Evolutionary conservation across 176 grass and related monocot genomes (phyloP).

Genomic region (Musa itinerans): DNA sequence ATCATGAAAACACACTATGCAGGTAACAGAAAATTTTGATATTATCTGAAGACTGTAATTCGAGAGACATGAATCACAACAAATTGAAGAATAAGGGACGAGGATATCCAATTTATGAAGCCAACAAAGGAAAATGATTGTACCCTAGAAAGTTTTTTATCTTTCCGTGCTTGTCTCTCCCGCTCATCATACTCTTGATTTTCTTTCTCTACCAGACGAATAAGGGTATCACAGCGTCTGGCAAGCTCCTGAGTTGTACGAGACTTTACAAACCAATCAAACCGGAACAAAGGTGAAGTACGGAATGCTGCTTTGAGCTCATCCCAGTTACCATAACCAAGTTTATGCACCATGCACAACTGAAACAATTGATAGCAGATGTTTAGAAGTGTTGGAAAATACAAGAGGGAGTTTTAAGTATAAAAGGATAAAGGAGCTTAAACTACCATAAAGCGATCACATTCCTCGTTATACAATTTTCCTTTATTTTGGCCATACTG

Average conservation of each 20-base stretch:
- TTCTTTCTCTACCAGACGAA: constrained; percentile 93
- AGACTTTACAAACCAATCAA: constrained; percentile 99
- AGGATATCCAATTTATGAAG: background rate
- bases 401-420: background rate
- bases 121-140: background rate
- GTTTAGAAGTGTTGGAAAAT: background rate
- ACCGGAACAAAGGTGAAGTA: constrained; percentile 82
- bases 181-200: constrained; percentile 96
- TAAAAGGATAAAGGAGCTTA: background rate
- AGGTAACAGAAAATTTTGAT: too few relatives aligned
- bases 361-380: constrained; percentile 32
- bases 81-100: background rate
- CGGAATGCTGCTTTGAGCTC: constrained; percentile 92
- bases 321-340: constrained; percentile 98
- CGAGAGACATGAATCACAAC: background rate
- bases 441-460: constrained; percentile 94
- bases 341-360: constrained; percentile 98
- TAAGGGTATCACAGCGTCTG: constrained; percentile 90
- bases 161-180: constrained; percentile 90
- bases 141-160: constrained; percentile 86
- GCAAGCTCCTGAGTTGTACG: constrained; percentile 90
- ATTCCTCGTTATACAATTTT: constrained; percentile 99
- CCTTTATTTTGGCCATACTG: constrained; percentile 98
- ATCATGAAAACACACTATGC: too few relatives aligned
- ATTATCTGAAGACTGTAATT: too few relatives aligned